A percentile compares a stretch with the other conserved stretches of the same genome.
Conservation (phyloP, 179 eudicot genomes). For the Dionaea muscipula region DNA sequence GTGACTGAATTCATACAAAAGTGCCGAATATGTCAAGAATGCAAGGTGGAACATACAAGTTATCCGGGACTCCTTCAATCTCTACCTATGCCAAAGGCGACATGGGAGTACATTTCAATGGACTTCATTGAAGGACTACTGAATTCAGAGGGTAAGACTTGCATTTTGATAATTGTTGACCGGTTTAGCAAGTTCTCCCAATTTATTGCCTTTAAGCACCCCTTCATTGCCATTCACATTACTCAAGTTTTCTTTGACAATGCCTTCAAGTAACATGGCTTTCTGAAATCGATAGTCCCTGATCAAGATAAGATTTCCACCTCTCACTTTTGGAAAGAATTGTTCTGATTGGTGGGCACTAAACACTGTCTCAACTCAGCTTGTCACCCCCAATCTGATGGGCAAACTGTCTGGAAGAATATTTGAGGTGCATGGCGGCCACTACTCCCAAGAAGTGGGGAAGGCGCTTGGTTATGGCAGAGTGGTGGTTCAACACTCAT, state of each 20-base stretch:
- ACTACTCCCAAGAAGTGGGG: neutral
- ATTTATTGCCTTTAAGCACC: neutral
- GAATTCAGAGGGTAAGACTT: neutral
- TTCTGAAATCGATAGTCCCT: neutral
- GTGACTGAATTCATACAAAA: no score
- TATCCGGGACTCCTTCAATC: no score
- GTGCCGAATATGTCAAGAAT: no score
- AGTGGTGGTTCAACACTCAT: neutral
- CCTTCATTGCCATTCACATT: neutral
- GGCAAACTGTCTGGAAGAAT: neutral
- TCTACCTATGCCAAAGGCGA: no score
- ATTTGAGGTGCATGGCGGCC: neutral
- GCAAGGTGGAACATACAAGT: no score
- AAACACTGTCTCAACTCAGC: neutral
- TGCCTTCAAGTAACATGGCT: neutral
- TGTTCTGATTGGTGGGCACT: neutral
- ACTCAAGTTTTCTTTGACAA: neutral
- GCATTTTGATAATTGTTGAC: neutral
- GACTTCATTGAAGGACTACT: conserved; percentile 4
- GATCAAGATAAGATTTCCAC: neutral
- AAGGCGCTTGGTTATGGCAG: neutral
- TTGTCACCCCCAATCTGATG: conserved; percentile 2
- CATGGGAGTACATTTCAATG: neutral
- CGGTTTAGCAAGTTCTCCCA: neutral
- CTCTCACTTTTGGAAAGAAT: neutral